Conservation (phyloP, 75 land plant genomes). For the Pinus tabuliformis region DNA sequence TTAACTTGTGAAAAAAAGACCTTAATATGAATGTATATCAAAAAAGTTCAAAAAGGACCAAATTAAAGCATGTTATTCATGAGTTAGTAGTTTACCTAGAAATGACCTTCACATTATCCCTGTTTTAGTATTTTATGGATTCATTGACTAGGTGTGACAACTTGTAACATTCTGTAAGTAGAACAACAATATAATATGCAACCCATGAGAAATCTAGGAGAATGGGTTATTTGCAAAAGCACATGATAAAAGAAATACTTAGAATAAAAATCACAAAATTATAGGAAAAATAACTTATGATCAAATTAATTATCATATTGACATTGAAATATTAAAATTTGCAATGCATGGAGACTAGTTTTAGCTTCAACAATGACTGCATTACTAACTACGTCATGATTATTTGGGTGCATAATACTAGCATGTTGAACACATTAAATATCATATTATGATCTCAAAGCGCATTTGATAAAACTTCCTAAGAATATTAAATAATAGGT, state of each 20-base stretch:
- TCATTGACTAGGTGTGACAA: constrained; percentile 30
- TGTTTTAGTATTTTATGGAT: constrained; percentile 40
- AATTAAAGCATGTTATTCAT: neutral
- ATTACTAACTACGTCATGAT: neutral
- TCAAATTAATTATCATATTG: neutral
- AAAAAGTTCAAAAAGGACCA: neutral
- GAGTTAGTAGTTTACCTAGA: neutral
- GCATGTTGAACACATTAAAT: neutral
- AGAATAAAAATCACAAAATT: neutral
- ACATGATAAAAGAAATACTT: neutral
- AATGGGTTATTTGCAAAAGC: neutral
- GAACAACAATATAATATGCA: constrained; percentile 32
- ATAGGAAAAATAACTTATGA: neutral
- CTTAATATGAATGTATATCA: neutral
- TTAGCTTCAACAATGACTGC: neutral
- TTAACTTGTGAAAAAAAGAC: neutral
- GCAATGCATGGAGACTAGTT: neutral
- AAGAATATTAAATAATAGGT: neutral
- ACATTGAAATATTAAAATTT: neutral
- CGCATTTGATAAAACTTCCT: neutral
- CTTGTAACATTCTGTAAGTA: constrained; percentile 32
- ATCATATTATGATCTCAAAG: neutral
- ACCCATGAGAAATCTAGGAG: constrained; percentile 25
- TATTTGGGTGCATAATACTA: neutral
- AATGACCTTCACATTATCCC: constrained; percentile 38